Conservation (phyloP, 169 alveolate genomes). For the Plasmodium ovale region DNA sequence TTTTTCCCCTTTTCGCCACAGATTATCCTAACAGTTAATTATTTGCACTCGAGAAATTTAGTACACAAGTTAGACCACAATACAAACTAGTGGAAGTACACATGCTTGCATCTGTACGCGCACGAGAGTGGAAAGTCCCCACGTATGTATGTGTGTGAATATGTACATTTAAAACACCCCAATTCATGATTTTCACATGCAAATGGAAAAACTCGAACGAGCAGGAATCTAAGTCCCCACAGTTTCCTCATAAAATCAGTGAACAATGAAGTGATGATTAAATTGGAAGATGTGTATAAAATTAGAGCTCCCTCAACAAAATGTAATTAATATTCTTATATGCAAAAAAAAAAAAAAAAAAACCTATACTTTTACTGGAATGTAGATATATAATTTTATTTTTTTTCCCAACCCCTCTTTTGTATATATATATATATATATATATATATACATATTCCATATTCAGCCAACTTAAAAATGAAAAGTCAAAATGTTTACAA, state of each 20-base stretch:
- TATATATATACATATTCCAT: too few species aligned
- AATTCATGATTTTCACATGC: neutral
- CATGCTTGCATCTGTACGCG: neutral
- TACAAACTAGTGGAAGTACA: too few species aligned
- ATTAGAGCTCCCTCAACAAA: conserved; percentile 13
- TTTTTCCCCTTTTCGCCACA: too few species aligned
- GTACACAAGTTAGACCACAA: conserved; percentile 36
- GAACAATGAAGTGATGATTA: conserved; percentile 55
- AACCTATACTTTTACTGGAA: neutral
- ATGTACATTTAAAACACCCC: neutral
- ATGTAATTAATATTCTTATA: conserved; percentile 5
- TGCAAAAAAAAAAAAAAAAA: conserved; percentile 4
- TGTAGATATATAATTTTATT: neutral
- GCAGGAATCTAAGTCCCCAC: conserved; percentile 39
- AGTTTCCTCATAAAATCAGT: conserved; percentile 50
- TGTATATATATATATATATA: too few species aligned
- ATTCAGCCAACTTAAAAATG: conserved; percentile 20
- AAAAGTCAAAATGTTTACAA: conserved; percentile 46
- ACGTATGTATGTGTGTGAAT: neutral
- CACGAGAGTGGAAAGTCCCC: too few species aligned
- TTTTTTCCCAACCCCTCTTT: too few species aligned
- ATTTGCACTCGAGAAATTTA: conserved; percentile 64
- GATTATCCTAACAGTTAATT: conserved; percentile 38
- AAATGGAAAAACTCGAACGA: neutral
- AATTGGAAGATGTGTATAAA: conserved; percentile 41